These are phyloP conservation scores for Symbiotaphrina buchneri DNA, from an alignment of 495 filamentous ascomycete genomes.

Conservation along the genomic window DNA sequence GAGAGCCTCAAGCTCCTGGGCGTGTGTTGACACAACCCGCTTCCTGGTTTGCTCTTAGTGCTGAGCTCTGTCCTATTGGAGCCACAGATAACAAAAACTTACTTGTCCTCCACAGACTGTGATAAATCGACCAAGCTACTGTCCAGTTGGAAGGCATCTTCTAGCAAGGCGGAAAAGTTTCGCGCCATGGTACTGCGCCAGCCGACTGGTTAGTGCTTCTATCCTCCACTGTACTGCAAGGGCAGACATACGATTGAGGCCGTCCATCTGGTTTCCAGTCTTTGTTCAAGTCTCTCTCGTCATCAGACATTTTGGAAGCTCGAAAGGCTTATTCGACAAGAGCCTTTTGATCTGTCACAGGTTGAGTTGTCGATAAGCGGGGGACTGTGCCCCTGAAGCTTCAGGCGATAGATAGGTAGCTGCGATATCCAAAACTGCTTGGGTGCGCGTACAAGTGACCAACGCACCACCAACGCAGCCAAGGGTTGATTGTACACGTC, in stretches of 20 bases:
- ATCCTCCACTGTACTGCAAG: slow-evolving; percentile 2
- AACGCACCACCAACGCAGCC: too few species aligned
- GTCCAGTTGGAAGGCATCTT: slow-evolving; percentile 75
- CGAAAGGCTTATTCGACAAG: too few species aligned
- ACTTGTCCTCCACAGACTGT: slow-evolving; percentile 70
- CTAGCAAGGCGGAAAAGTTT: slow-evolving; percentile 65
- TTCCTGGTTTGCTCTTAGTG: slow-evolving; percentile 26
- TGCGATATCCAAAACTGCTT: too few species aligned
- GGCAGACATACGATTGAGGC: slow-evolving; percentile 54
- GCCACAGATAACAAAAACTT: slow-evolving; percentile 13
- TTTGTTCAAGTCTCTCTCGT: slow-evolving; percentile 39
- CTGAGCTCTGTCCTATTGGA: slow-evolving; percentile 5
- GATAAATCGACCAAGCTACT: slow-evolving; percentile 56
- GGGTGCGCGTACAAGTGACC: too few species aligned
- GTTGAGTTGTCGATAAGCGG: too few species aligned
- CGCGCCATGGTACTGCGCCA: slow-evolving; percentile 63
- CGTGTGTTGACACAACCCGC: slow-evolving; percentile 46
- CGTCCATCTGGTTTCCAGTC: slow-evolving; percentile 60
- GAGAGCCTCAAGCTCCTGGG: slow-evolving; percentile 61
- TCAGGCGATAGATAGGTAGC: too few species aligned
- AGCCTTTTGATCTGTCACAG: too few species aligned
- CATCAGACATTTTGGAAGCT: slow-evolving; percentile 29
- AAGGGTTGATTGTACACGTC: too few species aligned
- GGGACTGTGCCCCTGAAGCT: too few species aligned
- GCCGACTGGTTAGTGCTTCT: too few species aligned